phyloP scores from a whole-genome alignment of 2,329 filamentous ascomycete species.

The Arthrobotrys megalospora region DNA sequence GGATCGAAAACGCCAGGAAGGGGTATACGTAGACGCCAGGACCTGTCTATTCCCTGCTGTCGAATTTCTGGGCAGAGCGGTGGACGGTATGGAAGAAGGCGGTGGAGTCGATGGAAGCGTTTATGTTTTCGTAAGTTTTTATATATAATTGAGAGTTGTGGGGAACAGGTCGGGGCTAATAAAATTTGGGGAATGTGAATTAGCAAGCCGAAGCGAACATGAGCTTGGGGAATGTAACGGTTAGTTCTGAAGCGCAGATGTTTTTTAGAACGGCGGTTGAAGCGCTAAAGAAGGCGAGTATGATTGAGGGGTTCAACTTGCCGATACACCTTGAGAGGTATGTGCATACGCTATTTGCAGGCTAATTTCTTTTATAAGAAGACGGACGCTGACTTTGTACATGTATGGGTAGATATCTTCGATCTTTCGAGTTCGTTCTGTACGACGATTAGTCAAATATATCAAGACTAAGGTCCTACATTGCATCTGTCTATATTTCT shows the following conservation, averaged over 20 bases:
- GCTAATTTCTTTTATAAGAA: too few species aligned
- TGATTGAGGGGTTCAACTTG: conserved; percentile 48
- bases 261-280: conserved; percentile 55
- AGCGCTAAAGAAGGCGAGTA: conserved; percentile 51
- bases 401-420: conserved; percentile 38
- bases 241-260: conserved; percentile 50
- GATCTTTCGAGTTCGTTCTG: conserved; percentile 58
- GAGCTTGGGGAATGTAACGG: conserved; percentile 54
- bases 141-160: conserved; percentile 13
- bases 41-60: conserved; percentile 59
- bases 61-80: conserved; percentile 43
- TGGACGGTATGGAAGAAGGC: conserved; percentile 27
- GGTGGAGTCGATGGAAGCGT: conserved; percentile 25
- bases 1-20: conserved; percentile 52
- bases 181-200: not conserved
- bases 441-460: conserved; percentile 35
- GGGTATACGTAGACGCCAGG: conserved; percentile 55
- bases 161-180: conserved; percentile 5
- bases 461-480: not conserved
- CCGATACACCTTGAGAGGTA: conserved; percentile 53
- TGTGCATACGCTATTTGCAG: too few species aligned
- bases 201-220: conserved; percentile 60
- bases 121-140: conserved; percentile 54
- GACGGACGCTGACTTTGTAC: not conserved
- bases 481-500: not conserved